These are phyloP conservation scores for Zasmidium cellare DNA, from an alignment of 2,329 filamentous ascomycete genomes.

Conservation along the genomic window DNA sequence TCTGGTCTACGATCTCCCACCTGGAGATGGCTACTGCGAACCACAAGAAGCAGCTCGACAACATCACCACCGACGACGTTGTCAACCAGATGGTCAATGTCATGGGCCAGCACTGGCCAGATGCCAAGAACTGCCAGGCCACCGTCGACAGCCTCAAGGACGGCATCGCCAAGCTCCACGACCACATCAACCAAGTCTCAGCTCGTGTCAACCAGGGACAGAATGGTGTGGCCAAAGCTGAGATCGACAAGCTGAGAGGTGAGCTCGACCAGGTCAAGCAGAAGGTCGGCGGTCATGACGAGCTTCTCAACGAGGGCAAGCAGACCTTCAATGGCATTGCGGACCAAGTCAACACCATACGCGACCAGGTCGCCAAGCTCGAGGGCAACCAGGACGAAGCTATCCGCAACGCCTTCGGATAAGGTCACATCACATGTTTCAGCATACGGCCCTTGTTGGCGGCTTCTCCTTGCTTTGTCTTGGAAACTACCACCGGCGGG, in stretches of 20 bases:
- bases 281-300: not conserved
- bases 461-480: not conserved
- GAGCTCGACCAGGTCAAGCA: not conserved
- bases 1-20: not conserved
- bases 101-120: conserved; percentile 6
- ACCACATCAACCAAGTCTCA: not conserved
- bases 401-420: too few relatives aligned
- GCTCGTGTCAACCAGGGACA: not conserved
- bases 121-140: not conserved
- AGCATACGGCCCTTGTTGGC: not conserved
- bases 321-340: not conserved
- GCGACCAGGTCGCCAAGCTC: too few relatives aligned
- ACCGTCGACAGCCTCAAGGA: not conserved
- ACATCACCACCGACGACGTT: conserved; percentile 11
- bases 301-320: not conserved
- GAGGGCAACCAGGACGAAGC: too few relatives aligned
- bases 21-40: not conserved
- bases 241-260: not conserved
- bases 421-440: not conserved
- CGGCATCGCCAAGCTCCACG: not conserved
- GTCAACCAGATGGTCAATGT: conserved; percentile 2
- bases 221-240: not conserved
- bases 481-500: not conserved
- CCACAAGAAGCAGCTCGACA: conserved; percentile 1
- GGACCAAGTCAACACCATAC: too few relatives aligned